phyloP scores from a whole-genome alignment of 2,329 filamentous ascomycete genomes.

The Claviceps sp. region DNA sequence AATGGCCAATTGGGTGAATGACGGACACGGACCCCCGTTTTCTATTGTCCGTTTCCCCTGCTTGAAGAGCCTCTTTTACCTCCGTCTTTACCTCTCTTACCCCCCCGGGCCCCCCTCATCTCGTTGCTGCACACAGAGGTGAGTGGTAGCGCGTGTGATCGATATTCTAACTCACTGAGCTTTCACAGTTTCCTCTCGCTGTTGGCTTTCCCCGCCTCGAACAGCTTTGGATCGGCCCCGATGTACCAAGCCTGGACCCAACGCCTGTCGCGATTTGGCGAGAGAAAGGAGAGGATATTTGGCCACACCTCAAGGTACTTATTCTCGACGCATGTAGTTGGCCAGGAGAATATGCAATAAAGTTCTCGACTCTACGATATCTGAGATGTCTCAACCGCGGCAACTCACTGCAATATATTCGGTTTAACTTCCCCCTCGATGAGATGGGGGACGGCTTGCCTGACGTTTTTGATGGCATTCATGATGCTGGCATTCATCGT shows the following conservation, averaged over 20 bases:
- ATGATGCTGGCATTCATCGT: not conserved
- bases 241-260: conserved; percentile 13
- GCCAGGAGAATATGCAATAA: too few relatives aligned
- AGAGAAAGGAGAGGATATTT: conserved; percentile 12
- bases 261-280: conserved; percentile 3
- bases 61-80: too few relatives aligned
- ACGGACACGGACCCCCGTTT: too few relatives aligned
- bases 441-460: too few relatives aligned
- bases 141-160: too few relatives aligned
- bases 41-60: too few relatives aligned
- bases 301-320: conserved; percentile 11
- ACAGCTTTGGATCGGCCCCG: not conserved
- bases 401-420: conserved; percentile 16
- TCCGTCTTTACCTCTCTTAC: too few relatives aligned
- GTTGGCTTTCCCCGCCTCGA: conserved; percentile 8
- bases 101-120: too few relatives aligned
- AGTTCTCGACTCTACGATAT: conserved; percentile 10
- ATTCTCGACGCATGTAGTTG: conserved; percentile 4
- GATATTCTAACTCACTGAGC: not conserved
- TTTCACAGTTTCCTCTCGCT: conserved; percentile 11
- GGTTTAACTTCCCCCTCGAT: conserved; percentile 11
- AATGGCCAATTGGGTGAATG: too few relatives aligned
- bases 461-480: too few relatives aligned
- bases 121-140: too few relatives aligned
- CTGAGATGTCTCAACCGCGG: conserved; percentile 14